Conservation (phyloP, 768 basidiomycete species). For the Wakefieldia striispora region DNA sequence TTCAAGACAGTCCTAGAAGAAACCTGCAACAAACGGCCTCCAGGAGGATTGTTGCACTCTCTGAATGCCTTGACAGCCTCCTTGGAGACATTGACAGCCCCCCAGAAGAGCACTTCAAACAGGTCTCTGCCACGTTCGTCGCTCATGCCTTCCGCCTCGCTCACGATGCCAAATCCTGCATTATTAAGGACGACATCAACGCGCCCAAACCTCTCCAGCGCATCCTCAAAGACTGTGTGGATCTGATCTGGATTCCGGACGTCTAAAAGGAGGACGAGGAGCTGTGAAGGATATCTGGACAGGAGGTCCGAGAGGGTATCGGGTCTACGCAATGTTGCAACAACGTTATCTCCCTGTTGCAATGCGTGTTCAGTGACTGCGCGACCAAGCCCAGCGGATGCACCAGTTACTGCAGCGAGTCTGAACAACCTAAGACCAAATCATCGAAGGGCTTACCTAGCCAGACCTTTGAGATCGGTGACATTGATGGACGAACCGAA, state of each 20-base stretch:
- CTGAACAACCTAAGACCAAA: background rate
- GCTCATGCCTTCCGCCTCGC: conserved; percentile 39
- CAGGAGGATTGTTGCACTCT: conserved; percentile 37
- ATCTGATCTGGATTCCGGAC: conserved; percentile 35
- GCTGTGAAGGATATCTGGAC: conserved; percentile 27
- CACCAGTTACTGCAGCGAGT: conserved; percentile 47
- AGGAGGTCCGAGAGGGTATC: conserved; percentile 29
- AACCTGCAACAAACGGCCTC: conserved; percentile 39
- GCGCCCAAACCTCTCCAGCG: conserved; percentile 37
- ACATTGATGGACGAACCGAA: no score
- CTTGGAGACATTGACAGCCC: conserved; percentile 31
- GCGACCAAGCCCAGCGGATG: conserved; percentile 40
- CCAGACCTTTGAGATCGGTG: conserved; percentile 18
- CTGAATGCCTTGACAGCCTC: conserved; percentile 37
- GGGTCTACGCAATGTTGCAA: conserved; percentile 40
- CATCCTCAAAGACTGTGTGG: conserved; percentile 32
- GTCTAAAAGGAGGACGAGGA: conserved; percentile 41
- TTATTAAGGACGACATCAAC: conserved; percentile 49
- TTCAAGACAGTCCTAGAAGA: conserved; percentile 30
- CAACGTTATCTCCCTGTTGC: conserved; percentile 37
- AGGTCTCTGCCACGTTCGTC: conserved; percentile 33
- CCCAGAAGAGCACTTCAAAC: conserved; percentile 43
- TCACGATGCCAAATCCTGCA: conserved; percentile 32
- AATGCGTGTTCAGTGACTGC: conserved; percentile 34
- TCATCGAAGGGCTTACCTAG: conserved; percentile 16